phyloP scores from a whole-genome alignment of 768 basidiomycete genomes.

The Steccherinum ochraceum region DNA sequence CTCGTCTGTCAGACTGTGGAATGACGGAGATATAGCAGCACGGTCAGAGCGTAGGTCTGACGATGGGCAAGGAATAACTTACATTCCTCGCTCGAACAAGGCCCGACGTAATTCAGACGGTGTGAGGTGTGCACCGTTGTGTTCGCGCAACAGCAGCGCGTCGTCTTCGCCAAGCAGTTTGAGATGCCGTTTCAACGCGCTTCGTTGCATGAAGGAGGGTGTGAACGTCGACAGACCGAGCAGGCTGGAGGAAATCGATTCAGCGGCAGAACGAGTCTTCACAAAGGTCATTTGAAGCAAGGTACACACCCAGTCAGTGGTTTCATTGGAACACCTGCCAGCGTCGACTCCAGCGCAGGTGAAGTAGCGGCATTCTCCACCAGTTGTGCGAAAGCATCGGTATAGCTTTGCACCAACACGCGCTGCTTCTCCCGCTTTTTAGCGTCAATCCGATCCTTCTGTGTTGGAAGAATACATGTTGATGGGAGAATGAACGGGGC shows the following conservation, averaged over 20 bases:
- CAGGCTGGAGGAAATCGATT: constrained; percentile 19
- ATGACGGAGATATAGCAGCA: not conserved
- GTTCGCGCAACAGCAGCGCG: constrained; percentile 47
- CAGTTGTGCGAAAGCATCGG: constrained; percentile 16
- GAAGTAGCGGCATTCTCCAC: constrained; percentile 9
- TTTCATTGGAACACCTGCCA: constrained; percentile 14
- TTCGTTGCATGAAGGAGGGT: constrained; percentile 24
- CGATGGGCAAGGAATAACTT: constrained; percentile 22
- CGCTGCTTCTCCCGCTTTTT: constrained; percentile 42
- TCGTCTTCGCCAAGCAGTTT: constrained; percentile 53
- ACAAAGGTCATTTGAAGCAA: not conserved
- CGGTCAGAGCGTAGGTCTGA: not conserved
- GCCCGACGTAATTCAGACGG: constrained; percentile 55
- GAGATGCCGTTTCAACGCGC: constrained; percentile 33
- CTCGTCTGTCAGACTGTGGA: constrained; percentile 30
- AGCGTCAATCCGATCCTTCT: constrained; percentile 57
- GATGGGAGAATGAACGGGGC: constrained; percentile 82
- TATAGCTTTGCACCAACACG: constrained; percentile 13
- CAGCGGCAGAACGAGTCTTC: not conserved
- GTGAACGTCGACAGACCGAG: constrained; percentile 35
- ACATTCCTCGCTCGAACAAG: constrained; percentile 76
- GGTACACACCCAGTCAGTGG: constrained; percentile 56
- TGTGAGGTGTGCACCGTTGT: constrained; percentile 37
- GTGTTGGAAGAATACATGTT: constrained; percentile 79
- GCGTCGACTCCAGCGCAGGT: constrained; percentile 21